phyloP scores from a whole-genome alignment of 805 yeast species.

The Isabelozyma pseudorhagii region DNA sequence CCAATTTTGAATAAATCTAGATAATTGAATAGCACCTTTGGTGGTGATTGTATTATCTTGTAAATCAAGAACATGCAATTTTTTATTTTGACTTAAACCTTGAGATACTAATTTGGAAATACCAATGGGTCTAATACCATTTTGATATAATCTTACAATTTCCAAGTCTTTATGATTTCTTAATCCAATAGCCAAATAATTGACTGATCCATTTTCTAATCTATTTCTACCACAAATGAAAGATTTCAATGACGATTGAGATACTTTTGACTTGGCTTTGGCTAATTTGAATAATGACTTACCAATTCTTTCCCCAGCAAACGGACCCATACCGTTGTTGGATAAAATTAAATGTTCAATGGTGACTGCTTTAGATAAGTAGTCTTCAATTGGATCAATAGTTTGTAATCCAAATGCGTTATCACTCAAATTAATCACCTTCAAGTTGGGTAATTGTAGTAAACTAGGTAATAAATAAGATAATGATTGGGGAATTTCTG shows the following conservation, averaged over 20 bases:
- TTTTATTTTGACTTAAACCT: constrained; percentile 64
- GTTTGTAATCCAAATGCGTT: constrained; percentile 97
- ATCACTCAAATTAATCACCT: constrained; percentile 80
- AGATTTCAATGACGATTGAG: constrained; percentile 61
- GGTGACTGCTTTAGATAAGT: constrained; percentile 69
- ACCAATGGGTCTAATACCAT: constrained; percentile 96
- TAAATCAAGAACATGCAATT: constrained; percentile 70
- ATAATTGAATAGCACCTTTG: constrained; percentile 56
- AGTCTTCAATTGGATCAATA: constrained; percentile 81
- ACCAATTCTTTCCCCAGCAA: constrained; percentile 94
- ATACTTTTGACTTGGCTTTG: constrained; percentile 50
- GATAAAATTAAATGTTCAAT: constrained; percentile 84
- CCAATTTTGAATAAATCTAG: constrained; percentile 58
- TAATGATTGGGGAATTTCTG: constrained; percentile 88
- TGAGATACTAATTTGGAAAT: constrained; percentile 66
- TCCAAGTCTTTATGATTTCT: constrained; percentile 74
- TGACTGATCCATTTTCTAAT: constrained; percentile 90
- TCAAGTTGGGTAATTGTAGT: constrained; percentile 62
- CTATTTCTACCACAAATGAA: constrained; percentile 97
- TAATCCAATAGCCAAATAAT: constrained; percentile 79
- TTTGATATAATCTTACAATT: constrained; percentile 81
- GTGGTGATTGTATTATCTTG: constrained; percentile 94
- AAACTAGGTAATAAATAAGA: constrained; percentile 70
- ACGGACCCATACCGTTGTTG: constrained; percentile 98
- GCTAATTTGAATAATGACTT: constrained; percentile 75